These are phyloP conservation scores for Picea mariana DNA, from an alignment of 83 land plant genomes.

Conservation along the genomic window DNA sequence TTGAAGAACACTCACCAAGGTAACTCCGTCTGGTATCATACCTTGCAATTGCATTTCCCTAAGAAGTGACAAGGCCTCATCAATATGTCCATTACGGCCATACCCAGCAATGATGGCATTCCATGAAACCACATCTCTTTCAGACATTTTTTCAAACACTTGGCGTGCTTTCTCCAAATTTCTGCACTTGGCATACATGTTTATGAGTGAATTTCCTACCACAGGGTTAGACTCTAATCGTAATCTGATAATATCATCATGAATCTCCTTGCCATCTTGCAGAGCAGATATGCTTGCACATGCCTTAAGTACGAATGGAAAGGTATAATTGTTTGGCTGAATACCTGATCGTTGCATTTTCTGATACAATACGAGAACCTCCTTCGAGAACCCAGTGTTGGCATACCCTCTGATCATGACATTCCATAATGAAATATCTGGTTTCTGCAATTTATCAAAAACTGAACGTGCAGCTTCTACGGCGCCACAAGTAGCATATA, in stretches of 20 bases:
- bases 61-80: not conserved
- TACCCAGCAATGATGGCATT: slow-evolving; percentile 10
- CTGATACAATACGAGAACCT: not conserved
- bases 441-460: not conserved
- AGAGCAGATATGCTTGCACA: not conserved
- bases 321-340: not conserved
- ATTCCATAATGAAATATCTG: slow-evolving; percentile 1
- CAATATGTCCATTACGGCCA: not conserved
- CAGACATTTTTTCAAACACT: slow-evolving; percentile 15
- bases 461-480: not conserved
- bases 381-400: not conserved
- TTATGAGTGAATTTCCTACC: not conserved
- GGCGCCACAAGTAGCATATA: slow-evolving; percentile 5
- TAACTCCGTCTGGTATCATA: not conserved
- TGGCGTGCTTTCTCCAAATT: not conserved
- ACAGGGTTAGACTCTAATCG: not conserved
- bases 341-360: not conserved
- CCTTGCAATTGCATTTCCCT: not conserved
- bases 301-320: slow-evolving; percentile 7
- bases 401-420: slow-evolving; percentile 14
- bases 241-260: not conserved
- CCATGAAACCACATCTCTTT: slow-evolving; percentile 11
- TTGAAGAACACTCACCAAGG: not conserved
- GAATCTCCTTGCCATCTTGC: slow-evolving; percentile 4
- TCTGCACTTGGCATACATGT: slow-evolving; percentile 11